Conservation (phyloP, 2,329 filamentous ascomycete species). For the Talaromyces sp. region DNA sequence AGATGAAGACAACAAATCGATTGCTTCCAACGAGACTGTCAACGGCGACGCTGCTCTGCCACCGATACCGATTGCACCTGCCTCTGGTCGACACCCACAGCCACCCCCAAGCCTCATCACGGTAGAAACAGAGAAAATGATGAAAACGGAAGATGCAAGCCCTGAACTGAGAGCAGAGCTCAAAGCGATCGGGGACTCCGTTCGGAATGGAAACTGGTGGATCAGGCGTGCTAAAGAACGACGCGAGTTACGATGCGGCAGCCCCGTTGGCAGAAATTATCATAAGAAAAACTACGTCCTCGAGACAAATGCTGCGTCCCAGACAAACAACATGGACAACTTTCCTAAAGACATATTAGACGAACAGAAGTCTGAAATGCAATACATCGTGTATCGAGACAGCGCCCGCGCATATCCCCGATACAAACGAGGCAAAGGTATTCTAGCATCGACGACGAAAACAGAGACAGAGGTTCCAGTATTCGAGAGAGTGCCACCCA, state of each 20-base stretch:
- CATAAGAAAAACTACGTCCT: neutral
- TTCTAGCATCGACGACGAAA: constrained; percentile 5
- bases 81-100: neutral
- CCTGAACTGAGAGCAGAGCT: neutral
- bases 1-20: neutral
- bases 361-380: neutral
- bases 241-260: neutral
- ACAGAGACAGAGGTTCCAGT: neutral
- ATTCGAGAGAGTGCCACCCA: constrained; percentile 1
- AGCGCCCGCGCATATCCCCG: constrained; percentile 15
- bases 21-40: neutral
- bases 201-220: neutral
- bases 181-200: neutral
- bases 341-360: constrained; percentile 1
- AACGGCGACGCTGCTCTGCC: neutral
- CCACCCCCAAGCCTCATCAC: too few relatives aligned
- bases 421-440: constrained; percentile 12
- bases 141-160: neutral
- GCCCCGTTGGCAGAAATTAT: neutral
- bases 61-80: neutral
- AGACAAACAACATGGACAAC: neutral
- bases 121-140: neutral
- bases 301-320: neutral
- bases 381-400: constrained; percentile 14
- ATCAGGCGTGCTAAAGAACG: neutral